phyloP scores from a whole-genome alignment of 164 flowering plant species.

The Macadamia integrifolia region DNA sequence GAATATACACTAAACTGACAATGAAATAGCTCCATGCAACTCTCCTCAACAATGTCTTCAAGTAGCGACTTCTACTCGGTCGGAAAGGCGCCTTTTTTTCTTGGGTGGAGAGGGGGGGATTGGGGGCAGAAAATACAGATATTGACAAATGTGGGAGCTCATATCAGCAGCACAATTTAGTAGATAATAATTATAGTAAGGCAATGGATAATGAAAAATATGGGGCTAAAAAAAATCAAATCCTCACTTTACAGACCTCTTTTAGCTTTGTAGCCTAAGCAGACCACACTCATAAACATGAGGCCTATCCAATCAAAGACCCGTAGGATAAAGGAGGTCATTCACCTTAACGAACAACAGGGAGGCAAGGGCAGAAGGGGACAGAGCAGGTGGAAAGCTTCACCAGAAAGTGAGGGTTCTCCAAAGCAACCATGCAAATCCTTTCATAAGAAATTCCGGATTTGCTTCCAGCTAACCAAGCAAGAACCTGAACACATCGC shows the following conservation, averaged over 20 bases:
- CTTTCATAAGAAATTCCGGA: not conserved
- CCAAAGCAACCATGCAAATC: conserved; percentile 6
- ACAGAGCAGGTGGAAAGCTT: conserved; percentile 3
- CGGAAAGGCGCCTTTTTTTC: no score
- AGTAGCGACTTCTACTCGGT: no score
- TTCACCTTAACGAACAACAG: conserved; percentile 5
- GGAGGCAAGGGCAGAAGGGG: conserved; percentile 1
- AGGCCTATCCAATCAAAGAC: conserved; percentile 24
- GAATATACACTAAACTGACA: no score
- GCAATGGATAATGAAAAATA: not conserved
- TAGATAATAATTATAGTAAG: not conserved
- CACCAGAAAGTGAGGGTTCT: not conserved
- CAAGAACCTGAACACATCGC: conserved; percentile 74
- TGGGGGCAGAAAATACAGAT: no score
- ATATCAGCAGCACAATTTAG: not conserved
- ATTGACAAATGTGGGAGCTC: not conserved
- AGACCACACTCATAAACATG: conserved; percentile 7
- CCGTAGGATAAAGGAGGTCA: conserved; percentile 7
- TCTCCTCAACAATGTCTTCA: no score
- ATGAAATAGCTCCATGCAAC: no score
- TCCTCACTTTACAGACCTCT: conserved; percentile 19
- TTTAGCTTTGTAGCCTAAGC: conserved; percentile 14
- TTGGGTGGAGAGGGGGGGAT: no score
- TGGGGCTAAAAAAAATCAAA: not conserved
- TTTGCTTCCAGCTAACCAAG: conserved; percentile 38